phyloP scores from a whole-genome alignment of 2,329 filamentous ascomycete genomes.

The Botrytis squamosa region DNA sequence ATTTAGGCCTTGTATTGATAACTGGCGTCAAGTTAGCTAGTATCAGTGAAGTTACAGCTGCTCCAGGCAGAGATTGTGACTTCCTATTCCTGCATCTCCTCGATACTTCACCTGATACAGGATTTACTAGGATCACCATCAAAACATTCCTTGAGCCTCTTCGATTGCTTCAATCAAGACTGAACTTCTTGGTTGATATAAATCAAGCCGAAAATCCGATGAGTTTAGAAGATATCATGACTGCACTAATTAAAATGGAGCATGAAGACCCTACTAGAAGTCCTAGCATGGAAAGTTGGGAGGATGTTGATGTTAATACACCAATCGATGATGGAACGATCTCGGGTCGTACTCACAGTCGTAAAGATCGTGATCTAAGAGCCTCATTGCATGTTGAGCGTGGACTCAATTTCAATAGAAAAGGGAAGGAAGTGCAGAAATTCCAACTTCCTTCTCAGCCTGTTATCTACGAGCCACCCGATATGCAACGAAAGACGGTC shows the following conservation, averaged over 20 bases:
- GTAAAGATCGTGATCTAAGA: slow-evolving; percentile 51
- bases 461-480: slow-evolving; percentile 79
- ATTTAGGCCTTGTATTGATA: slow-evolving; percentile 85
- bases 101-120: slow-evolving; percentile 30
- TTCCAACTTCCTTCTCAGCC: slow-evolving; percentile 80
- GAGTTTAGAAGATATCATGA: slow-evolving; percentile 67
- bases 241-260: slow-evolving; percentile 73
- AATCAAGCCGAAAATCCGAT: slow-evolving; percentile 69
- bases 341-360: slow-evolving; percentile 40
- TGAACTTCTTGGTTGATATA: slow-evolving; percentile 84
- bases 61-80: slow-evolving; percentile 87
- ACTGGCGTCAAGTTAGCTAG: slow-evolving; percentile 71
- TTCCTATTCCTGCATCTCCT: slow-evolving; percentile 79
- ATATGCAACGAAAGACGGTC: slow-evolving; percentile 71
- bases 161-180: slow-evolving; percentile 73
- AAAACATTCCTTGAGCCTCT: slow-evolving; percentile 93
- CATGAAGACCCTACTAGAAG: slow-evolving; percentile 57
- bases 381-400: slow-evolving; percentile 61
- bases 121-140: slow-evolving; percentile 64
- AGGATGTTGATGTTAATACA: slow-evolving; percentile 66
- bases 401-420: slow-evolving; percentile 49
- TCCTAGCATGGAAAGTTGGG: slow-evolving; percentile 86
- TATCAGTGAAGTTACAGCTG: slow-evolving; percentile 86
- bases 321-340: slow-evolving; percentile 59
- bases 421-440: slow-evolving; percentile 48